Conservation (phyloP, 495 filamentous ascomycete species). For the Penicillium roqueforti region DNA sequence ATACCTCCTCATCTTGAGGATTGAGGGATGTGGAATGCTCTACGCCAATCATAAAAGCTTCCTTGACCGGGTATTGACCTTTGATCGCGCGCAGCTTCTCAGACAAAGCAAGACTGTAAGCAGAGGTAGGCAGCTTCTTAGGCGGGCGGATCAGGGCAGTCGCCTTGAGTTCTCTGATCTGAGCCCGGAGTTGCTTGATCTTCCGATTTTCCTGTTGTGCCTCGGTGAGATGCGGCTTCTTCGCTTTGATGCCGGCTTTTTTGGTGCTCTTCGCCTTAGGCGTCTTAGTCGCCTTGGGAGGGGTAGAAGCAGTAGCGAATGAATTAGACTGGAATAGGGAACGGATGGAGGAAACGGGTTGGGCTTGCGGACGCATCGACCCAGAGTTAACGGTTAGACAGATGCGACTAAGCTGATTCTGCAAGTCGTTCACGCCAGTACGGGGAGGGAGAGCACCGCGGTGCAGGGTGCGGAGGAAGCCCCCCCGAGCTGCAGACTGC, state of each 20-base stretch:
- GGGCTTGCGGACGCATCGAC: constrained; percentile 6
- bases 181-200: constrained; percentile 12
- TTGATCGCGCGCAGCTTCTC: constrained; percentile 16
- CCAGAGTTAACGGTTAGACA: constrained; percentile 18
- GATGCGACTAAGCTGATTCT: constrained; percentile 29
- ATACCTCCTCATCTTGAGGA: constrained; percentile 37
- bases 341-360: constrained; percentile 9
- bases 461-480: constrained; percentile 29
- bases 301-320: constrained; percentile 26
- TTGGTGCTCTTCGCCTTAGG: constrained; percentile 18
- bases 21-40: constrained; percentile 18
- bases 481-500: constrained; percentile 27
- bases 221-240: constrained; percentile 22
- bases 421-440: constrained; percentile 25
- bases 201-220: constrained; percentile 28
- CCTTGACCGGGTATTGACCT: not conserved
- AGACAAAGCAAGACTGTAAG: constrained; percentile 24
- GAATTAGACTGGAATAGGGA: constrained; percentile 15
- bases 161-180: constrained; percentile 30
- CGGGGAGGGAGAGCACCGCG: constrained; percentile 24
- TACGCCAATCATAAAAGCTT: constrained; percentile 17
- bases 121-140: constrained; percentile 17
- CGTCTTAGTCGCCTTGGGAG: constrained; percentile 18
- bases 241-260: constrained; percentile 15
- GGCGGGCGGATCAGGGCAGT: constrained; percentile 31